Evolutionary conservation across 768 basidiomycete genomes (phyloP), one percentile per base, ranked within the genome.

Genomic region (Floccularia luteovirens): DNA sequence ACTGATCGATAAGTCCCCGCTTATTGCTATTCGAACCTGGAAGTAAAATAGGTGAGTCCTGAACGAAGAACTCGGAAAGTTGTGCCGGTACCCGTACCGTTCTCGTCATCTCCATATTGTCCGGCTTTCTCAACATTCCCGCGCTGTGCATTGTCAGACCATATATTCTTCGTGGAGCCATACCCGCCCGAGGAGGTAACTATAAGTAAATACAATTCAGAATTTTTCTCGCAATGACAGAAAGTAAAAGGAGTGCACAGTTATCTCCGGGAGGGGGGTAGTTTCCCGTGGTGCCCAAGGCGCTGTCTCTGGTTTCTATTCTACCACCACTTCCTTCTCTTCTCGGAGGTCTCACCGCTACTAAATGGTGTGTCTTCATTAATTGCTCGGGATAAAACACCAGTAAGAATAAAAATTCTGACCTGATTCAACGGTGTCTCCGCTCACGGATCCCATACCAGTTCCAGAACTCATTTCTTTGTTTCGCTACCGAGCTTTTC

Each of bases 131-230:
- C 23, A 17, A n/a, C 20, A 30, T 54, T 45, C 13, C 57, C 55
- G 22, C 55, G 51, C 40, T 56, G 57, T 10, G 52, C 48, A 22
- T 46, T 51, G 25, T 52, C 43, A 3, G 55, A 53, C 57, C 57
- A 56, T 5, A 58, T 47, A 28, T 53, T 52, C 23, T 36, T 24
- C 11, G 51, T 17, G 3, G 50, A 46, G 27, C 53, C 48, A 31
- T 55, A 58, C 5, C 57, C 57, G 1, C 55, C 57, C 25, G 50
- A 53, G 3, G 57, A 47, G 10, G 53, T 55, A 13, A 52, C 55
- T 56, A 24, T 38, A n/a, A n/a, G 10, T 7, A 23, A 37, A 22
- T 24, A 10, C 10, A 11, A 24, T 37, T 37, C 36, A 23, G 17
- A 17, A 12, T 22, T 10, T 11, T 6, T 11, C 10, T 37, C 11